Base-by-base conservation (phyloP, 306 rosid species). In the Parietaria judaica region DNA sequence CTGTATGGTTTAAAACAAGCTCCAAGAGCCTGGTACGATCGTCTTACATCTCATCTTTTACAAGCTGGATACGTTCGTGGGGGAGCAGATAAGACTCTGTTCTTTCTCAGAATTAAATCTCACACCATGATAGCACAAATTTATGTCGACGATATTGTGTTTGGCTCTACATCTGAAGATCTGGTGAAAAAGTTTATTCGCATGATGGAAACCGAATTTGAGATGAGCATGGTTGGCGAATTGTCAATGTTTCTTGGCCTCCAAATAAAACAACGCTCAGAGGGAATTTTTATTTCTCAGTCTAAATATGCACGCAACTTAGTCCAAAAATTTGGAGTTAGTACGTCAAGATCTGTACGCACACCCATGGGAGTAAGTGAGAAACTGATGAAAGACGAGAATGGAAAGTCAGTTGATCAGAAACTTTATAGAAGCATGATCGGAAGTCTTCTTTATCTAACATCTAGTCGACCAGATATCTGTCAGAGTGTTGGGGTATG, bases 191-290 rank as follows among this genome's bases (percentile, higher is more conserved):
- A 14, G 10, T 54, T 54, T 12, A 16, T 54, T 1, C 11, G 13
- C 50, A 46, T 7, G 9, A 54, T 54, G 37, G 3, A 54, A 6
- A 6, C 14, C 3, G 37, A 54, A 10, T 16, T 54, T n/a, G 36
- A 53, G 10, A 15, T 53, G 57, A 53, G 57, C 10, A 53, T 53
- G 57, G 57, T 53, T 14, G 23, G 57, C 5, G 57, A 53, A 17
- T 31, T 53, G 16, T 11, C 6, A 4, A 13, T 14, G 6, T 53
- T 53, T 10, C 57, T 53, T 14, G 57, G 57, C 10, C 16, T 53
- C 8, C 57, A 53, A 9, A 16, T 53, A 11, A 17, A n/a, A 4
- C 57, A 53, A n/a, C 6, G 23, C 3, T 8, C 6, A 9, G 23
- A 53, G 14, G 57, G 57, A 16, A 53, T 53, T 6, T 53, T 53